These are phyloP conservation scores for Scheffersomyces titani DNA, from an alignment of 1,139 yeast species.

Conservation along the genomic window DNA sequence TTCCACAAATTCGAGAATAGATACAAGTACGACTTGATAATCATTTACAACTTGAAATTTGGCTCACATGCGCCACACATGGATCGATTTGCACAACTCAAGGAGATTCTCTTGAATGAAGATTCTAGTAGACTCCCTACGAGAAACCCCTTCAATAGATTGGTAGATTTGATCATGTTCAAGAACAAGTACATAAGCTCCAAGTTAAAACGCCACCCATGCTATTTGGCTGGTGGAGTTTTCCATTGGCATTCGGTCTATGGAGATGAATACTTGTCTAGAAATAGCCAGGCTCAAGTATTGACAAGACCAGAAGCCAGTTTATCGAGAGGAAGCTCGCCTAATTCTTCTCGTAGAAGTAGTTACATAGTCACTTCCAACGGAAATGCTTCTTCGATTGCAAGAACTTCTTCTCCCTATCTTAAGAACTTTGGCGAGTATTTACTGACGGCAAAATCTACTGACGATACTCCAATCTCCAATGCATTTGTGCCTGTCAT, in stretches of 20 bases:
- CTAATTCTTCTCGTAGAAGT: conserved; percentile 11
- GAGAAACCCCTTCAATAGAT: conserved; percentile 45
- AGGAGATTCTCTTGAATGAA: conserved; percentile 18
- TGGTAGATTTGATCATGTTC: conserved; percentile 54
- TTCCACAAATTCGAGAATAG: conserved; percentile 52
- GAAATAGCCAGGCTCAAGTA: conserved; percentile 13
- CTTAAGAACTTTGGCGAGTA: conserved; percentile 43
- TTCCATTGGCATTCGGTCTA: conserved; percentile 34
- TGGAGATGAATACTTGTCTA: conserved; percentile 32
- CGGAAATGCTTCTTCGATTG: conserved; percentile 1
- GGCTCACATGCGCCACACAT: conserved; percentile 21
- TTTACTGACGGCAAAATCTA: conserved; percentile 34
- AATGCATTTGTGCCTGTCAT: conserved; percentile 6
- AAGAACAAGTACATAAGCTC: conserved; percentile 40
- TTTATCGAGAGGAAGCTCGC: conserved; percentile 16
- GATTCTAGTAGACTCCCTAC: conserved; percentile 20
- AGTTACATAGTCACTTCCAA: conserved; percentile 6
- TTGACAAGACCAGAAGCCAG: conserved; percentile 26
- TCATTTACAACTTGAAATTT: conserved; percentile 55
- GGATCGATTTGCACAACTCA: conserved; percentile 30
- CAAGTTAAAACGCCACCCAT: conserved; percentile 33
- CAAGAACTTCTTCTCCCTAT: conserved; percentile 24
- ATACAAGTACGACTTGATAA: conserved; percentile 57
- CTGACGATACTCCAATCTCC: conserved; percentile 21
- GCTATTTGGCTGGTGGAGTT: conserved; percentile 45